Percentiles rank a stretch among this genome's conserved stretches.
Evolutionary conservation across 2,329 filamentous ascomycete species (phyloP).

Genomic region (Aspergillus neoniger): DNA sequence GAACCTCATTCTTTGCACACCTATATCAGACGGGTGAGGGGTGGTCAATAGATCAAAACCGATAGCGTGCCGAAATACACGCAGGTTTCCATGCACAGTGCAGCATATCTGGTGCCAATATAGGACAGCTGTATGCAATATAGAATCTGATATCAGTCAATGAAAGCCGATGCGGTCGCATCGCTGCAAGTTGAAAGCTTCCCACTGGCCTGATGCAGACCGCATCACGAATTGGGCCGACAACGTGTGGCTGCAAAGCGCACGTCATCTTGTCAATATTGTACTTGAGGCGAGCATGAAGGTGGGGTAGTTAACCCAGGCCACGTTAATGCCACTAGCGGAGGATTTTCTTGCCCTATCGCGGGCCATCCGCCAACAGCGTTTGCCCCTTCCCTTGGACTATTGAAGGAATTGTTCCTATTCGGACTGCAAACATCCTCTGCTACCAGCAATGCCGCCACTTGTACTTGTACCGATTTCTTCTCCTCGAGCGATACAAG

Average conservation of each 20-base stretch:
- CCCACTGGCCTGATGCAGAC: neutral
- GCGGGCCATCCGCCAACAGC: neutral
- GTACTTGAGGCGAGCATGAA: neutral
- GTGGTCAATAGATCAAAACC: neutral
- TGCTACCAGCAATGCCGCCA: neutral
- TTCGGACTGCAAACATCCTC: neutral
- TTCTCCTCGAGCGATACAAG: neutral
- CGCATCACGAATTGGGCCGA: neutral
- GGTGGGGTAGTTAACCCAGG: neutral
- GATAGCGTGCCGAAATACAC: neutral
- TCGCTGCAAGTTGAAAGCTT: too few species aligned
- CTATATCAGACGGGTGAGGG: neutral
- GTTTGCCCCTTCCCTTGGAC: neutral
- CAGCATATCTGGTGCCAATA: too few species aligned
- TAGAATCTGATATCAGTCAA: too few species aligned
- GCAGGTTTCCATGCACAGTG: too few species aligned
- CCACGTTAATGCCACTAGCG: neutral
- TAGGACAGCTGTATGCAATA: too few species aligned
- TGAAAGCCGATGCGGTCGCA: too few species aligned
- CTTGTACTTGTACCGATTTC: neutral
- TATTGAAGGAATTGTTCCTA: neutral
- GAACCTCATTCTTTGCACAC: neutral
- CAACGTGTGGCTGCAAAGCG: neutral
- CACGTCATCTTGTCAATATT: neutral
- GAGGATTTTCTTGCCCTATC: neutral